Percentiles rank a stretch among this genome's conserved stretches.
phyloP scores from a whole-genome alignment of 2,329 filamentous ascomycete genomes.

The Fusarium metavorans region DNA sequence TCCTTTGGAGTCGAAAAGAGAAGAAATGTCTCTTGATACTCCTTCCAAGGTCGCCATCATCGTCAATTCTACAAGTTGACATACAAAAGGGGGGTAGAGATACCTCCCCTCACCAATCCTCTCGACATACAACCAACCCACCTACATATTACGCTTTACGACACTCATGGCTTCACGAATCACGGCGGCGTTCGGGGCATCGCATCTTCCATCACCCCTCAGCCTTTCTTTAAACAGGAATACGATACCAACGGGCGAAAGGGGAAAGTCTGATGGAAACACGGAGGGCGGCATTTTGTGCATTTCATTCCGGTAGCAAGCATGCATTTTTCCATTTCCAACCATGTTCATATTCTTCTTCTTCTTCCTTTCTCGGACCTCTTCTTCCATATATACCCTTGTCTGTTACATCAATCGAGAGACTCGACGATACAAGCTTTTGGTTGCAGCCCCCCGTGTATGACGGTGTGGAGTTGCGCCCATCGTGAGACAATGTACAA shows the following conservation, averaged over 20 bases:
- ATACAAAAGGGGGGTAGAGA: neutral
- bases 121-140: neutral
- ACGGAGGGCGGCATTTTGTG: slow-evolving; percentile 12
- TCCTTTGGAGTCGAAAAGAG: neutral
- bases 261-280: slow-evolving; percentile 16
- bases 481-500: slow-evolving; percentile 31
- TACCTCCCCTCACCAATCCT: neutral
- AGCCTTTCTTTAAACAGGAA: slow-evolving; percentile 18
- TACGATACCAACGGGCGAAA: neutral
- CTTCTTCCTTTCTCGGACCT: slow-evolving; percentile 3
- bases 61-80: slow-evolving; percentile 11
- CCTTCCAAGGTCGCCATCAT: slow-evolving; percentile 2
- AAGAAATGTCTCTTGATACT: neutral
- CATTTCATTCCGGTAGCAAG: slow-evolving; percentile 14
- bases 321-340: neutral
- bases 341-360: neutral
- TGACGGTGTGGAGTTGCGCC: slow-evolving; percentile 30
- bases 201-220: slow-evolving; percentile 11
- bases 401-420: slow-evolving; percentile 9
- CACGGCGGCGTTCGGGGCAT: slow-evolving; percentile 30
- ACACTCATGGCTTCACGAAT: slow-evolving; percentile 32
- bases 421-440: slow-evolving; percentile 8
- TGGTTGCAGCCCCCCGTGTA: slow-evolving; percentile 14
- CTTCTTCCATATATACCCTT: slow-evolving; percentile 18
- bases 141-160: slow-evolving; percentile 25